Conservation (phyloP, 2,329 filamentous ascomycete genomes). For the Paecilomyces niveus region DNA sequence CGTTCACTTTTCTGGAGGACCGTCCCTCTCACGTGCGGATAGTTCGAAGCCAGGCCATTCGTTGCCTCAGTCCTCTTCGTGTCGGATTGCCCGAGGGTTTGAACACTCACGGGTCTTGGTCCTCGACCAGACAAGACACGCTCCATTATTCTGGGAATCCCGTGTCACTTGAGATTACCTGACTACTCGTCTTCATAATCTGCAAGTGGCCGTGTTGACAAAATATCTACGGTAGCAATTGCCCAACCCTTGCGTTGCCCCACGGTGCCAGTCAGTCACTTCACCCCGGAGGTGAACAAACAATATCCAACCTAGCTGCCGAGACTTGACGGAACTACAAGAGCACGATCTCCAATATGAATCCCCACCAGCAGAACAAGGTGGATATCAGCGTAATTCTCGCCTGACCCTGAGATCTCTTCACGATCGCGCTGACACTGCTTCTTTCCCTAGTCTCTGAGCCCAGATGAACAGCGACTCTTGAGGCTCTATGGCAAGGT, state of each 20-base stretch:
- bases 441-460: conserved; percentile 60
- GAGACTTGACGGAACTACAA: background rate
- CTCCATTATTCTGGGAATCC: background rate
- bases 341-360: conserved; percentile 53
- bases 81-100: background rate
- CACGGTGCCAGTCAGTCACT: background rate
- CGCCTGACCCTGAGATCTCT: background rate
- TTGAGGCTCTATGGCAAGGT: conserved; percentile 98
- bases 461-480: conserved; percentile 89
- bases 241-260: background rate
- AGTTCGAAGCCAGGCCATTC: background rate
- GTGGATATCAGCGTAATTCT: conserved; percentile 82
- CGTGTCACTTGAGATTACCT: background rate
- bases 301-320: background rate
- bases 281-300: background rate
- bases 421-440: conserved; percentile 6
- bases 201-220: background rate
- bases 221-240: background rate
- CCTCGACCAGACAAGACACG: background rate
- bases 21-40: background rate
- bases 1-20: background rate
- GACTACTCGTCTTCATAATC: background rate
- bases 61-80: background rate
- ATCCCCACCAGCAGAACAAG: conserved; percentile 98
- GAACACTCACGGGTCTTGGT: background rate